A percentile compares a stretch with the other conserved stretches of the same genome.
These are phyloP conservation scores for Fusarium papillatum DNA, from an alignment of 2,329 filamentous ascomycete species.

Conservation along the genomic window DNA sequence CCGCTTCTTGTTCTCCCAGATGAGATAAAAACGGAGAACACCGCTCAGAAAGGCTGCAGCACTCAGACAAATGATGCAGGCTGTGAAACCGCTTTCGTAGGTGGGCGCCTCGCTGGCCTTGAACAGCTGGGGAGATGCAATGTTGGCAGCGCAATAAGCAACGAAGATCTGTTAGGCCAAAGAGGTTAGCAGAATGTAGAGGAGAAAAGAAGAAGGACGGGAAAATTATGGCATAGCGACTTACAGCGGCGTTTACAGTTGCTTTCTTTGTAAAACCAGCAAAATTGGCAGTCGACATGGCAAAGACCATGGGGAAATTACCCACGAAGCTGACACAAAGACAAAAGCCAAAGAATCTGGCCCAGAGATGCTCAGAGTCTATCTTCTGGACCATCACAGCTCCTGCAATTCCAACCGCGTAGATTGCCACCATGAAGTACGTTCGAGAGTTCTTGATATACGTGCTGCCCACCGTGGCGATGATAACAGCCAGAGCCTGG, in stretches of 20 bases:
- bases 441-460: constrained; percentile 42
- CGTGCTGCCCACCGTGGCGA: constrained; percentile 37
- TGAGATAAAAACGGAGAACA: not conserved
- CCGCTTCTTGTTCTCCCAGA: not conserved
- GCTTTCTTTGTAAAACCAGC: constrained; percentile 17
- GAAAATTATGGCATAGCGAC: not conserved
- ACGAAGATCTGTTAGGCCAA: not conserved
- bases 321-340: constrained; percentile 6
- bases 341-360: not conserved
- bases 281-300: constrained; percentile 21
- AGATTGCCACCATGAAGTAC: constrained; percentile 42
- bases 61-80: not conserved
- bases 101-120: not conserved
- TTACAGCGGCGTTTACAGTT: not conserved
- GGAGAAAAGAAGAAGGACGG: not conserved
- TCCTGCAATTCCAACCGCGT: constrained; percentile 32
- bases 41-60: not conserved
- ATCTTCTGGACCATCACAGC: constrained; percentile 11
- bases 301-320: constrained; percentile 19
- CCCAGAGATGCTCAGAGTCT: not conserved
- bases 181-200: not conserved
- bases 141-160: not conserved
- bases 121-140: not conserved
- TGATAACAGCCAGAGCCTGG: constrained; percentile 41
- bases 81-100: not conserved